Evolutionary conservation across 306 rosid genomes (phyloP), one percentile per base, ranked within the genome.

Genomic region (Corylus heterophylla): DNA sequence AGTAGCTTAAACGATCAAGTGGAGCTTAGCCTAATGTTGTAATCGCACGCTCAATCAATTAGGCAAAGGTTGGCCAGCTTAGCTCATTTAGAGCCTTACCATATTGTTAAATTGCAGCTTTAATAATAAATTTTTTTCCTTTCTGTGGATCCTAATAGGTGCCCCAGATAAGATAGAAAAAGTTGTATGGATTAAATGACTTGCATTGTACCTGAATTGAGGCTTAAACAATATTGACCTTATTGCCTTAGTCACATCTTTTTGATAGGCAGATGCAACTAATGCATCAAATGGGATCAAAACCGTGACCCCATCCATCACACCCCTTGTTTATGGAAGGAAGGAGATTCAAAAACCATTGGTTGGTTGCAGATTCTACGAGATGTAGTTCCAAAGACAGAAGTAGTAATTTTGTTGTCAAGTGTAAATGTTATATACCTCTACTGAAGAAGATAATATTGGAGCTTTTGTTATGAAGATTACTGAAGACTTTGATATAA

Each of bases 401-500:
- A 16, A 67, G 49, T 18, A 39, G 14, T 13, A 35, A 2, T 64
- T 35, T 64, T 22, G 67, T 29, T 54, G 20, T 22, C 18, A 52
- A 25, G 69, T 56, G 45, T 44, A 66, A 42, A 64, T 62, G 14
- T 27, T 13, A 62, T 39, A 42, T 67, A 39, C 51, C 16, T 16
- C 47, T 4, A 39, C 20, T 42, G 25, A n/a, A 37, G 72, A 67
- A 67, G 16, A 37, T 39, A 16, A 17, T 29, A 39, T 17, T 63
- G 27, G 47, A 72, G 75, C 63, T 64, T 72, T 58, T 59, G 51
- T 66, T 51, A 39, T 68, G 54, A 67, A 80, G 76, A 68, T 61
- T 35, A 74, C 16, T 35, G 8, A 64, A 52, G 16, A 77, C 51
- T 62, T 48, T 74, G 20, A 68, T 76, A 54, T 44, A 27, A 59